Percentiles rank a stretch among this genome's conserved stretches.
phyloP scores from a whole-genome alignment of 1,284 basidiomycete genomes.

The Pterulicium gracile region DNA sequence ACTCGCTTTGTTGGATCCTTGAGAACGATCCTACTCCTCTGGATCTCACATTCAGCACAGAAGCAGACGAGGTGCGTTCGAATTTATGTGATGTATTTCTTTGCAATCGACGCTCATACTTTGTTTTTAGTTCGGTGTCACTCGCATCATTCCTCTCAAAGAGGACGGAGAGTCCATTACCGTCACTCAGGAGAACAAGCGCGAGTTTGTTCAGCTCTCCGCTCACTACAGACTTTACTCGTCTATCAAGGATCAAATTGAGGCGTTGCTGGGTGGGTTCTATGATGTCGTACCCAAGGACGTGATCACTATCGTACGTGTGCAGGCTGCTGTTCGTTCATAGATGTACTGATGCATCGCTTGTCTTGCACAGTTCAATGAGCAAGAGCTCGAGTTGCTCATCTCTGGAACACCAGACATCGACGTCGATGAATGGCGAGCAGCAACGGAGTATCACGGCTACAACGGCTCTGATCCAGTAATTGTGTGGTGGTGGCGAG shows the following conservation, averaged over 20 bases:
- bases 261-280: conserved; percentile 85
- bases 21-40: conserved; percentile 82
- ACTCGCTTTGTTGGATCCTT: conserved; percentile 84
- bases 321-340: conserved; percentile 1
- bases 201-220: conserved; percentile 90
- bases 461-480: conserved; percentile 84
- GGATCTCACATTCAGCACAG: conserved; percentile 84
- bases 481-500: conserved; percentile 99
- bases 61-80: conserved; percentile 84
- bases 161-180: conserved; percentile 70
- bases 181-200: conserved; percentile 93
- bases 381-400: conserved; percentile 95
- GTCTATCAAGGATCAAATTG: conserved; percentile 95
- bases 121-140: conserved; percentile 69
- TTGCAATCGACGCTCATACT: conserved; percentile 1
- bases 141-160: conserved; percentile 80
- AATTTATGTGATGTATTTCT: conserved; percentile 10
- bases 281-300: conserved; percentile 94
- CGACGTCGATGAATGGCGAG: conserved; percentile 97
- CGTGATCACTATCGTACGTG: conserved; percentile 61
- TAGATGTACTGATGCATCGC: conserved; percentile 15
- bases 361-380: conserved; percentile 67
- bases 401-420: conserved; percentile 98
- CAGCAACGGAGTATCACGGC: conserved; percentile 87
- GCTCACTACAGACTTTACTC: conserved; percentile 88